Evolutionary conservation across 768 basidiomycete species (phyloP).

Genomic region (Psilocybe tampanensis): DNA sequence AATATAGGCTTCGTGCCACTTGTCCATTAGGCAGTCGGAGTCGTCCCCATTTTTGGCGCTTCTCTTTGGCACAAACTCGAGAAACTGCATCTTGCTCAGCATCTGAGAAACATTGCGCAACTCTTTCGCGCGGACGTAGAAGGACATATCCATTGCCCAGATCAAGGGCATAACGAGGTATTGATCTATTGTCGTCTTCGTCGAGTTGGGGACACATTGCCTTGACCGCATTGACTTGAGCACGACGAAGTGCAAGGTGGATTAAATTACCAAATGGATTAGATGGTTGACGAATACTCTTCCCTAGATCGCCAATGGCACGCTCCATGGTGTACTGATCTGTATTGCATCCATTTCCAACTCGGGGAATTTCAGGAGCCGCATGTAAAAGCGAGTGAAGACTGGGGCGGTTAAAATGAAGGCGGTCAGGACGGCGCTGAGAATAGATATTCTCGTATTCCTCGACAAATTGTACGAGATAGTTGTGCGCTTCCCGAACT

Average conservation of each 20-base stretch:
- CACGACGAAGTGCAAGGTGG: conserved; percentile 7
- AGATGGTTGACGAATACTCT: conserved; percentile 11
- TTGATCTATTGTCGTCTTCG: neutral
- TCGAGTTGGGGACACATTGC: conserved; percentile 5
- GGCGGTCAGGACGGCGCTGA: conserved; percentile 19
- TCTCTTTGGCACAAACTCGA: neutral
- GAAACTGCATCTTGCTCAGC: neutral
- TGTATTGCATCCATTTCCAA: conserved; percentile 19
- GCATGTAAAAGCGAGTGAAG: conserved; percentile 34
- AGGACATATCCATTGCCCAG: neutral
- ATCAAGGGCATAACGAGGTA: neutral
- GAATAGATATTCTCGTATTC: conserved; percentile 40
- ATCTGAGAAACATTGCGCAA: neutral
- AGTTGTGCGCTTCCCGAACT: conserved; percentile 25
- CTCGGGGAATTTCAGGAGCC: conserved; percentile 19
- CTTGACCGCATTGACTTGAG: conserved; percentile 13
- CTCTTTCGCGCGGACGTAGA: neutral
- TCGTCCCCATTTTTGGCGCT: neutral
- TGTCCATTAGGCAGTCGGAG: neutral
- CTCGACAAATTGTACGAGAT: conserved; percentile 24
- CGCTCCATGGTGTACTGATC: conserved; percentile 14
- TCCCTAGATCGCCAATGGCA: conserved; percentile 11
- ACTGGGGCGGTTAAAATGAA: conserved; percentile 36
- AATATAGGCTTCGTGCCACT: neutral
- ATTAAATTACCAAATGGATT: conserved; percentile 10